Conservation (phyloP, 2,329 filamentous ascomycete species). For the Mycosphaerella arachidis region DNA sequence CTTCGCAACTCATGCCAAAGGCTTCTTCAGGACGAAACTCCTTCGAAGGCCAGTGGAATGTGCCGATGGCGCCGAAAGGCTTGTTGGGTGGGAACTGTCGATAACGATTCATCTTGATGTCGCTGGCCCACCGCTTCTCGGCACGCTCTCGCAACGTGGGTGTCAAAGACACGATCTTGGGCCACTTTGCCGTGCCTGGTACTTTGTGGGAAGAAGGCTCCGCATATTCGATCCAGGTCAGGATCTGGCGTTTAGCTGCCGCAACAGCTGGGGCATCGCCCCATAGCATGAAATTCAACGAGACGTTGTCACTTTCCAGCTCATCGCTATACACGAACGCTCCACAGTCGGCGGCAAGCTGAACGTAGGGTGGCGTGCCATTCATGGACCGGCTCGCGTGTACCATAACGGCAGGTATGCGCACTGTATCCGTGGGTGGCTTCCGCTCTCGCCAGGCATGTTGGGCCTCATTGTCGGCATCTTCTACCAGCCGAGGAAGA, state of each 20-base stretch:
- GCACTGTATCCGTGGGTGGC: constrained; percentile 11
- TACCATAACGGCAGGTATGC: constrained; percentile 21
- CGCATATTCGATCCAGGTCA: constrained; percentile 17
- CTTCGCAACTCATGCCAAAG: constrained; percentile 41
- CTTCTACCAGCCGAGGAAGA: background rate
- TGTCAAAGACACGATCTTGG: constrained; percentile 23
- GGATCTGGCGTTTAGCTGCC: constrained; percentile 18
- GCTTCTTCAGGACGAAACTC: constrained; percentile 39
- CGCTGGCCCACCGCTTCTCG: constrained; percentile 24
- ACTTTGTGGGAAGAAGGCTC: background rate
- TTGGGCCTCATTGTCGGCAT: constrained; percentile 17
- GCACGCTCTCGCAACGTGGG: constrained; percentile 15
- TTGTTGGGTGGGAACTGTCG: constrained; percentile 25
- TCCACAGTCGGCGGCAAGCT: constrained; percentile 19
- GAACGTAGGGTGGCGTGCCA: constrained; percentile 3
- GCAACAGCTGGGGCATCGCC: constrained; percentile 18
- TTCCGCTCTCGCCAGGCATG: constrained; percentile 16
- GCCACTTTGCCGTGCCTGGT: constrained; percentile 11
- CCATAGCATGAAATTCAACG: constrained; percentile 25
- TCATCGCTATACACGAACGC: constrained; percentile 21
- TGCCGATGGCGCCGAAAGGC: constrained; percentile 29
- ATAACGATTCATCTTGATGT: constrained; percentile 23
- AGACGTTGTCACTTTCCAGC: constrained; percentile 2
- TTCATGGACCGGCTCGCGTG: background rate
- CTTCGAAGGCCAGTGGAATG: constrained; percentile 44